Base-by-base conservation (phyloP, 2,329 filamentous ascomycete species). In the Chrysoporthe puriensis region DNA sequence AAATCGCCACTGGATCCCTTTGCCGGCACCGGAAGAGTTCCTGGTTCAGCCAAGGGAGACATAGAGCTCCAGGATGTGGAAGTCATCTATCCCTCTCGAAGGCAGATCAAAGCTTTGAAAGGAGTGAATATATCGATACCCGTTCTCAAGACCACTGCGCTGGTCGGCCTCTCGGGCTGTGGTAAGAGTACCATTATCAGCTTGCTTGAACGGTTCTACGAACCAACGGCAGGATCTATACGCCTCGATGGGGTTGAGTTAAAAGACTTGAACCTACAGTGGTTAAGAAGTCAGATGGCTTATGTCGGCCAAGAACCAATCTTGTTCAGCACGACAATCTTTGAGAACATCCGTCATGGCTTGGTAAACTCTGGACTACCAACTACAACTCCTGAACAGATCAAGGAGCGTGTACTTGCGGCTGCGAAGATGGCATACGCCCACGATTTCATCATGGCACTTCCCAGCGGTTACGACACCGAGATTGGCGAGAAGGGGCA, bases 161-260 rank as follows among this genome's bases (percentile, higher is more conserved):
- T 54, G 4, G 50, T 54, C 2, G 87, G 87, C 0, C 78, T 84
- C 1, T 87, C 84, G 26, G 88, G 87, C 0, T 86, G 78, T 11
- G 74, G 74, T 1, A 76, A 76, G 59, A 73, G 71, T 21, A 75
- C 73, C 5, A 72, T 76, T 3, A 81, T 88, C 6, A 84, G 83
- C 0, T 75, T 90, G 2, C 71, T 89, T 1, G 86, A 89, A 72
- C 76, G 88, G 8, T 90, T 89, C 81, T 91, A 71, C 58, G 56
- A 43, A 6, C 71, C 72, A 3, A 52, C 60, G 6, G 66, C 69
- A 0, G 77, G 77, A 0, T 34, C 46, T 13, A 74, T 79, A 59
- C 71, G 63, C n/a, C 65, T 79, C 0, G 76, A 76, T 40, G 76
- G 74, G 2, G 62, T 64, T 2, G 63, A 70, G 0, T 70, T 79